Conservation (phyloP, 164 flowering plant species). For the Kalanchoe fedtschenkoi region DNA sequence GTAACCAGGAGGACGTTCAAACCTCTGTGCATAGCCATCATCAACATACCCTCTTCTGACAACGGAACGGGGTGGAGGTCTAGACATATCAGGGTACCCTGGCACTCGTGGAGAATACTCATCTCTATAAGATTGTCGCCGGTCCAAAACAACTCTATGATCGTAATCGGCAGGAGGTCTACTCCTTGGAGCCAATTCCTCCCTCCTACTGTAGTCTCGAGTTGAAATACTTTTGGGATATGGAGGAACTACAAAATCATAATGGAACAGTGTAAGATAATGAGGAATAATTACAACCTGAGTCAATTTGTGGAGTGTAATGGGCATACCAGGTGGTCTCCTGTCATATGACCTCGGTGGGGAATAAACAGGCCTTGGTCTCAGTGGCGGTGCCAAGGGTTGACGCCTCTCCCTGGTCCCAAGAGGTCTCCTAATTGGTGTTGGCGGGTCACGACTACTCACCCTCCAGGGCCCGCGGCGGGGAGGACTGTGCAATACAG, state of each 20-base stretch:
- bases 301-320: background rate
- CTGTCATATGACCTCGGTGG: constrained; percentile 67
- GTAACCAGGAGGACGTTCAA: constrained; percentile 76
- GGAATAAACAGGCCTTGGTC: constrained; percentile 61
- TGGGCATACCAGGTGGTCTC: constrained; percentile 60
- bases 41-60: constrained; percentile 66
- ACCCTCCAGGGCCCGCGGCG: constrained; percentile 32
- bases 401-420: constrained; percentile 58
- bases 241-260: constrained; percentile 40
- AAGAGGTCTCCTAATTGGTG: constrained; percentile 40
- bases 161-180: constrained; percentile 58
- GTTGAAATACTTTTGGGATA: constrained; percentile 70
- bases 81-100: constrained; percentile 52
- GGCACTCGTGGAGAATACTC: constrained; percentile 63
- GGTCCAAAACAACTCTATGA: constrained; percentile 26
- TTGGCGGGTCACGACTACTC: constrained; percentile 33
- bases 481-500: constrained; percentile 36
- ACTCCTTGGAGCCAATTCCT: constrained; percentile 69
- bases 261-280: background rate
- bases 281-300: background rate
- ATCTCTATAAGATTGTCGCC: constrained; percentile 61
- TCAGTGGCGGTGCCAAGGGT: constrained; percentile 38
- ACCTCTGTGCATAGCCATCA: constrained; percentile 68
- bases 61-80: constrained; percentile 41
- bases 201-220: constrained; percentile 67